Evolutionary conservation across 805 yeast genomes (phyloP).

Genomic region (Cyberlindnera americana): DNA sequence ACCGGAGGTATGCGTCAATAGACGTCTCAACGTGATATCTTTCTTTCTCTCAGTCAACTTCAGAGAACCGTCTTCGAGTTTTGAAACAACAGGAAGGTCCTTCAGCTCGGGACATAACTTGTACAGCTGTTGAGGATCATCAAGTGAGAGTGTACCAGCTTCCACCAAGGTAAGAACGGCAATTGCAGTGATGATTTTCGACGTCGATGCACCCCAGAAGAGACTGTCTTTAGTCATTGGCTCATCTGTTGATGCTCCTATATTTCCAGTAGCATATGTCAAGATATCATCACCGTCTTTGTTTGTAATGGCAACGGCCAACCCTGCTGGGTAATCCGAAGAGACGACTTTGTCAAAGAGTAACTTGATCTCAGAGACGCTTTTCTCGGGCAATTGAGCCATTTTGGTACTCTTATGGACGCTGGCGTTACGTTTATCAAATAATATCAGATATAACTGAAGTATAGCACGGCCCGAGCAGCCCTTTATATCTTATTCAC

Average conservation of each 20-base stretch:
- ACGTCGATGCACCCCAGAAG: constrained; percentile 32
- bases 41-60: constrained; percentile 26
- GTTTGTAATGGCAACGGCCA: constrained; percentile 13
- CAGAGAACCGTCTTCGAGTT: constrained; percentile 26
- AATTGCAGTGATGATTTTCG: constrained; percentile 31
- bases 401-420: no score
- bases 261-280: constrained; percentile 22
- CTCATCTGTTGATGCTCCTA: constrained; percentile 13
- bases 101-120: constrained; percentile 30
- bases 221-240: constrained; percentile 25
- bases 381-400: background rate
- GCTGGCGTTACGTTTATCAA: no score
- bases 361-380: background rate
- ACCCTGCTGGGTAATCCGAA: constrained; percentile 7
- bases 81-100: constrained; percentile 25
- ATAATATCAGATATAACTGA: no score
- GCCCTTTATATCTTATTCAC: no score
- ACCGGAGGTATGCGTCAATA: constrained; percentile 38
- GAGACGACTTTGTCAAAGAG: background rate
- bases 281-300: constrained; percentile 18
- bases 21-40: constrained; percentile 33
- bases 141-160: constrained; percentile 29
- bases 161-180: constrained; percentile 34
- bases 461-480: no score
- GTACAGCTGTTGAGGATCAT: constrained; percentile 30